Evolutionary conservation across 2,329 filamentous ascomycete genomes (phyloP), one percentile per base, ranked within the genome.

Genomic region (Alternaria rosae): DNA sequence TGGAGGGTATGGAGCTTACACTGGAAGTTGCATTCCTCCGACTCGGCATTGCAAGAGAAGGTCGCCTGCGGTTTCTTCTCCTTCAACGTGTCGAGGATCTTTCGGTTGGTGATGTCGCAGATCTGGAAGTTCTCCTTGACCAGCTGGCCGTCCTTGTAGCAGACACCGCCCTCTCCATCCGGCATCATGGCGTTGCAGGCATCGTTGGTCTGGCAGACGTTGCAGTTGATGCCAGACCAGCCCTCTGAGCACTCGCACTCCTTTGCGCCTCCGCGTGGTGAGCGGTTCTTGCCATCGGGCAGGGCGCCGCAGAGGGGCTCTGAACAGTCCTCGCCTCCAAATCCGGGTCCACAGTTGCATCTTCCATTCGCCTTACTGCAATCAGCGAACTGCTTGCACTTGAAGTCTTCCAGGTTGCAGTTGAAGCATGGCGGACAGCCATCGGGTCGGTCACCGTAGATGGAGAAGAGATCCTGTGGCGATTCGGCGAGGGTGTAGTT

Each of bases 211-310:
- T 91, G 89, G 81, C 95, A 99, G 59, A 99, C 92, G 62, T 85
- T 99, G 87, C 95, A 99, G 84, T 99, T 99, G 82, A 99, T 94
- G 66, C 95, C 95, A 42, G 88, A 88, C 95, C 95, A 99, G 58
- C 95, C 95, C 38, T 97, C 92, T 75, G 94, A 91, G 79, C 95
- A 99, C 43, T 93, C 83, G 81, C 95, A 99, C 42, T 71, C 65
- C 57, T 85, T 83, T 60, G 89, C 85, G 65, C 88, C 89, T 54
- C 88, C 83, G 75, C 95, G 88, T 76, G 92, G 89, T 21, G 90
- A 87, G 70, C 95, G 87, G 72, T 98, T 89, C 69, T 67, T 75
- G 62, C 93, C 94, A 71, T 93, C 90, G 41, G 92, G 88, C 42
- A 97, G 85, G 38, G 94, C 95, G 59, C 94, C 95, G 76, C 95